Evolutionary conservation across 164 flowering plant species (phyloP), one percentile per base, ranked within the genome.

Genomic region (Litsea cubeba): DNA sequence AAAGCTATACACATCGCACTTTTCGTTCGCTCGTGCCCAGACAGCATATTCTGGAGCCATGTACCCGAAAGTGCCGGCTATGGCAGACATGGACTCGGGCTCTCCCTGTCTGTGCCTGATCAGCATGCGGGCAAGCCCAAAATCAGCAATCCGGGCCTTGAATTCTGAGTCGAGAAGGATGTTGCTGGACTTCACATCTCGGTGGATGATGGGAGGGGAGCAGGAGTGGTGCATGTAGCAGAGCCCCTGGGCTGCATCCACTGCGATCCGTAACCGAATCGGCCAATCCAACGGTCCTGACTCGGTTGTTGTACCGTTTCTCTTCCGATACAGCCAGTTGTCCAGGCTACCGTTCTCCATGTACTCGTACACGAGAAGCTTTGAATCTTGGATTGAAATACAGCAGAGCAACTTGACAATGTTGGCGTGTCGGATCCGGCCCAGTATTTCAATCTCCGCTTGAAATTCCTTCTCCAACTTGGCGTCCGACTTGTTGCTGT

Each of bases 41-140:
- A 82, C 83, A 0, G 90, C 94, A 70, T 86, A 91, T 71, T 94
- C 97, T 63, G 98, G 98, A 46, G 98, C 95, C 8, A 95, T 75
- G 79, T 95, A 95, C 6, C 98, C 98, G 25, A 89, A 84, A 25
- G 98, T 87, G 51, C 98, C 98, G 1, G 91, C 97, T 1, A 92
- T 81, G 1, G 85, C 82, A 23, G 98, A 91, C 85, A 88, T 82
- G 0, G 94, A 84, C 35, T 85, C 77, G 11, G 85, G 73, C 46
- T 87, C 88, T 15, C 87, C 91, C 1, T 65, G 35, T 1, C 5
- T 78, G 81, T 82, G 35, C 35, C 35, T 86, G 3, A 22, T 77
- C 79, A 91, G 75, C 71, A 88, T 81, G 82, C 82, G 87, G 15
- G 97, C 98, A 18, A 95, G 70, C 11, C 98, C 98, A 66, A 95